phyloP scores from a whole-genome alignment of 2,329 filamentous ascomycete species.

The Aspergillus proliferans region DNA sequence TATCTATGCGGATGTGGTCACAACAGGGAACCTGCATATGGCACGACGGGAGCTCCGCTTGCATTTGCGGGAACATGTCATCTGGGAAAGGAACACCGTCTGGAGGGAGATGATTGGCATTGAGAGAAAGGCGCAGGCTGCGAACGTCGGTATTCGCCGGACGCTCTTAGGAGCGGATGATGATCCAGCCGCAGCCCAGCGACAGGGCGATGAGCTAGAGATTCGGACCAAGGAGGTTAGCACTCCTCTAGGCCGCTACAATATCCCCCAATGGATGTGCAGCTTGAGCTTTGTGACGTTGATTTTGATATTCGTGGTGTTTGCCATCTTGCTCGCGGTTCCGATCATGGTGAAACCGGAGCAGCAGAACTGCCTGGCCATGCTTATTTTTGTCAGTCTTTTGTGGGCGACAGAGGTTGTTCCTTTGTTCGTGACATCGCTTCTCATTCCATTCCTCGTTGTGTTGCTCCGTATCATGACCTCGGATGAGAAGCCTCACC shows the following conservation, averaged over 20 bases:
- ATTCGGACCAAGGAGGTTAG: conserved; percentile 59
- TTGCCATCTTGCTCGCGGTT: conserved; percentile 65
- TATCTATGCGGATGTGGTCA: conserved; percentile 75
- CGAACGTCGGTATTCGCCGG: conserved; percentile 72
- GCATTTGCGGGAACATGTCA: conserved; percentile 90
- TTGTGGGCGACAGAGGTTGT: conserved; percentile 98
- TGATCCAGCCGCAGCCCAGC: conserved; percentile 59
- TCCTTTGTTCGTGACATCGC: conserved; percentile 90
- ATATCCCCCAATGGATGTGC: conserved; percentile 73
- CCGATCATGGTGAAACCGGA: conserved; percentile 82
- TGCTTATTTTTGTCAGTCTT: conserved; percentile 88
- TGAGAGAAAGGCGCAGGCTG: conserved; percentile 89
- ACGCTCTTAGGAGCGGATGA: conserved; percentile 72
- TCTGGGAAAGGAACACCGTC: conserved; percentile 98
- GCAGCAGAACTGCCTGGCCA: conserved; percentile 91
- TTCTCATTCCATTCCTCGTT: conserved; percentile 87
- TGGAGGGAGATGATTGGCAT: conserved; percentile 99
- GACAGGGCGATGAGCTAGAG: conserved; percentile 79
- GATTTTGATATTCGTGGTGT: conserved; percentile 63
- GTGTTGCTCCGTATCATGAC: conserved; percentile 81
- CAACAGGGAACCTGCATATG: conserved; percentile 67
- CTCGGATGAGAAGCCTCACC: conserved; percentile 62
- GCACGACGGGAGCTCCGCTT: conserved; percentile 82
- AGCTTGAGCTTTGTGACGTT: conserved; percentile 75
- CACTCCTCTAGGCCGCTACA: conserved; percentile 74